Evolutionary conservation across 139 green algal genomes (phyloP), one percentile per base, ranked within the genome.

Genomic region (Chlamydomonas applanata): DNA sequence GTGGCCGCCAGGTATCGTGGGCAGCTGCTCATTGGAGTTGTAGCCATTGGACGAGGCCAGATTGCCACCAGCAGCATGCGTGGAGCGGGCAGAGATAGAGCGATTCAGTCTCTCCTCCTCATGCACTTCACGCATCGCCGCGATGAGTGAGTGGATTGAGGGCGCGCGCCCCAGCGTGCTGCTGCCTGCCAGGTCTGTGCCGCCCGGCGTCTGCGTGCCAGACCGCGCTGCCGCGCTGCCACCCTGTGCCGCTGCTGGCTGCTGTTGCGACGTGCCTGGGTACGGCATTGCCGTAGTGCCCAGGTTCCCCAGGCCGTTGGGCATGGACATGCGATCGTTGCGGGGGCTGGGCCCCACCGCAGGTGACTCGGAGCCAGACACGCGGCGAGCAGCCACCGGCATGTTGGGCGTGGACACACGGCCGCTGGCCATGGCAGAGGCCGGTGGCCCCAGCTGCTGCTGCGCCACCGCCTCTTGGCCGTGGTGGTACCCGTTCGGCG

Each of bases 61-160:
- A 22, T 62, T 66, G 59, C n/a, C 11, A 25, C 9, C 3, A 22
- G 59, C 25, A 25, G 59, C 11, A 30, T 29, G 25, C 4, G 59
- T 66, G 59, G 59, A 29, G 25, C 59, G 59, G 4, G 59, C 59
- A 35, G 59, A 36, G 59, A 30, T 30, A 11, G 40, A 49, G 7
- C 40, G 40, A 11, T 49, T 49, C 40, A 49, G 53, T 14, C 24
- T 5, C 69, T 74, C 69, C 52, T 74, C 46, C 46, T 74, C 46
- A 20, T 74, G 69, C 27, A 74, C 69, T 46, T 74, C 69, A n/a
- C 62, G 62, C 69, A 74, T 74, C 3, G 59, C 59, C 59, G 29
- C 59, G 9, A 66, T 34, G 59, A 29, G 29, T 22, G n/a, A 40
- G 59, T 66, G 25, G 24, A 22, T 66, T 4, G 25, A 30, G 4